Percentiles rank a stretch among this genome's conserved stretches.
Evolutionary conservation across 2,329 filamentous ascomycete genomes (phyloP).

Genomic region (Xenosphaeropsis pyriputrescens): DNA sequence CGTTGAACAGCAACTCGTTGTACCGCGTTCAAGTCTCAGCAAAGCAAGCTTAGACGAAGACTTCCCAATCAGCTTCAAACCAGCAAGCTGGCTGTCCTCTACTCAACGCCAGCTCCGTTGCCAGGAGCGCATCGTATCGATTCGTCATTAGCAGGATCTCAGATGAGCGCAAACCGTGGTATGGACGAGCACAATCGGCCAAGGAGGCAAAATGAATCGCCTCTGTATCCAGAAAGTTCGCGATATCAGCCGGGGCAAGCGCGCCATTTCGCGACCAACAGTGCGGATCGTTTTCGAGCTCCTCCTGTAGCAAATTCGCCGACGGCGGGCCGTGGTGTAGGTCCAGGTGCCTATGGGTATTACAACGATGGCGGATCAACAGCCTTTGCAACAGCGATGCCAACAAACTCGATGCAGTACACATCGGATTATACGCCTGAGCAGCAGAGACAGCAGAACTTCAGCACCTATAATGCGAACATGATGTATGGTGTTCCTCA

Average conservation of each 20-base stretch:
- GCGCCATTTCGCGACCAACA: conserved; percentile 10
- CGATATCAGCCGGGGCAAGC: conserved; percentile 27
- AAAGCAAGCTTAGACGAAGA: too few species aligned
- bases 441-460: conserved; percentile 32
- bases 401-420: conserved; percentile 37
- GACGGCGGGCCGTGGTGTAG: conserved; percentile 18
- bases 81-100: conserved; percentile 49
- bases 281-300: conserved; percentile 28
- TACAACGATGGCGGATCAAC: conserved; percentile 39
- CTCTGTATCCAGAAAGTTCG: conserved; percentile 43
- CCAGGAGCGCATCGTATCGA: conserved; percentile 51
- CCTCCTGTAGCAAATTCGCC: conserved; percentile 32
- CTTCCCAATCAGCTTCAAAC: conserved; percentile 5
- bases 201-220: conserved; percentile 62
- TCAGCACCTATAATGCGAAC: conserved; percentile 44
- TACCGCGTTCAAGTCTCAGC: too few species aligned
- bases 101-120: conserved; percentile 46
- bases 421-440: conserved; percentile 50
- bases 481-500: conserved; percentile 72
- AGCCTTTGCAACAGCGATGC: conserved; percentile 27
- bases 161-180: conserved; percentile 37
- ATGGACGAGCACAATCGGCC: conserved; percentile 70
- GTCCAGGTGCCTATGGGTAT: conserved; percentile 40
- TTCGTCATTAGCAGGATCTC: conserved; percentile 39
- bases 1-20: too few species aligned